Base-by-base conservation (phyloP, 352 stramenopile genomes). In the Pythium phragmiticola region DNA sequence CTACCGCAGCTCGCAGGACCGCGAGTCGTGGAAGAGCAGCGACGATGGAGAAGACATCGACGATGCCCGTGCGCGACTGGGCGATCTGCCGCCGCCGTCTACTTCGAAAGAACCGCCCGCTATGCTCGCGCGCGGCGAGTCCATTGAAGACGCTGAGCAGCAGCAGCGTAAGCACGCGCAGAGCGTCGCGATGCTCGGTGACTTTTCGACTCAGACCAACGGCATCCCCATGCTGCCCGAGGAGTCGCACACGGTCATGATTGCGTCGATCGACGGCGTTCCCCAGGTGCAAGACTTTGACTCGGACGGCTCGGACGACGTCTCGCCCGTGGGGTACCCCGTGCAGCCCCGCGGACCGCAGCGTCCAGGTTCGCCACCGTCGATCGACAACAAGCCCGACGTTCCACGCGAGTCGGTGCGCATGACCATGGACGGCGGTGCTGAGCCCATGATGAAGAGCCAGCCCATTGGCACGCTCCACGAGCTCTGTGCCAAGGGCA, bases 381-480 rank as follows among this genome's bases (percentile, higher is more conserved):
- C 62, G 23, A 16, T 59, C 3, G 36, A 69, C 39, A 43, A 68
- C 47, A 69, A 69, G 54, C 62, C 76, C 8, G 70, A 80, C 39
- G 47, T 75, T 7, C 79, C 83, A 37, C 80, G 79, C 34, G 80
- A 79, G 21, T 90, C 80, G 17, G 80, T 92, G 30, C 80, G 79
- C 54, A 69, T 92, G 62, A 89, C 81, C 14, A 88, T 88, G 72
- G 82, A 91, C 60, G 79, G 74, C 58, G 81, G 76, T 28, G 71
- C 76, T 16, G 71, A 78, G 51, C 80, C 82, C 14, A 76, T 92
- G 62, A 87, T 89, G 75, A 82, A 87, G 57, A 91, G 76, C 70
- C 82, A 89, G 57, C 82, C 86, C 21, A 87, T 95, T 19, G 82
- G 84, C n/a, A 88, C 76, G 36, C 58, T 95, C 45, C 82, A 95